Percentiles rank a stretch among this genome's conserved stretches.
These are phyloP conservation scores for Zarea fungicola DNA, from an alignment of 2,329 filamentous ascomycete genomes.

Conservation along the genomic window DNA sequence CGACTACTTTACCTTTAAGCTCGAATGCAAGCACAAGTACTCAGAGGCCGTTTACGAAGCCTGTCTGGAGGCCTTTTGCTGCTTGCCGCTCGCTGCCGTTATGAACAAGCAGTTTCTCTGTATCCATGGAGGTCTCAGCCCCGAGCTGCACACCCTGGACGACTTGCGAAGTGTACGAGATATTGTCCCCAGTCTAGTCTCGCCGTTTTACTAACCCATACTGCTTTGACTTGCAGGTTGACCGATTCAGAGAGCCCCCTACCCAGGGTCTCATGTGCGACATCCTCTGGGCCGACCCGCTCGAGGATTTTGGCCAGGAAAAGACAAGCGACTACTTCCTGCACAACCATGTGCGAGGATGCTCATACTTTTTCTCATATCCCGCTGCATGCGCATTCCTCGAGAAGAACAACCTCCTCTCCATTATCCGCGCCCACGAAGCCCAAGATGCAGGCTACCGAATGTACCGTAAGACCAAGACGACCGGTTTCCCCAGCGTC, in stretches of 20 bases:
- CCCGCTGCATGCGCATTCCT: constrained; percentile 94
- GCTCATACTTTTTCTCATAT: constrained; percentile 99
- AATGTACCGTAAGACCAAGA: constrained; percentile 98
- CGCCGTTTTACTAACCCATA: constrained; percentile 16
- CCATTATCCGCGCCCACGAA: constrained; percentile 95
- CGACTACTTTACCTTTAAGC: constrained; percentile 99
- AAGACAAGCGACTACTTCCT: constrained; percentile 97
- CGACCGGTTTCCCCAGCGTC: constrained; percentile 95
- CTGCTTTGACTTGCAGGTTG: constrained; percentile 59
- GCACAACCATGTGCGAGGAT: constrained; percentile 96
- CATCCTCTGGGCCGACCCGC: constrained; percentile 95
- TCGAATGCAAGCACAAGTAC: constrained; percentile 99
- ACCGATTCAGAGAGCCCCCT: constrained; percentile 94
- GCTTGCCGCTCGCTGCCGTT: constrained; percentile 84
- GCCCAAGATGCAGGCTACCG: constrained; percentile 97
- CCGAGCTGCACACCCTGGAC: constrained; percentile 91
- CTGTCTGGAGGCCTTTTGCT: constrained; percentile 97
- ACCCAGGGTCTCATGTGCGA: constrained; percentile 99
- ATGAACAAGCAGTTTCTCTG: constrained; percentile 99
- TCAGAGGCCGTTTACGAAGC: constrained; percentile 94
- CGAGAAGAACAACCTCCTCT: constrained; percentile 97
- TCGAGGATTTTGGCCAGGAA: constrained; percentile 98
- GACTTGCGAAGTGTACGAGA: constrained; percentile 75
- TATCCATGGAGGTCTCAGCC: constrained; percentile 93
- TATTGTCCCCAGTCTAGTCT: not conserved